Evolutionary conservation across 768 basidiomycete species (phyloP).

Genomic region (Boletus fagicola): DNA sequence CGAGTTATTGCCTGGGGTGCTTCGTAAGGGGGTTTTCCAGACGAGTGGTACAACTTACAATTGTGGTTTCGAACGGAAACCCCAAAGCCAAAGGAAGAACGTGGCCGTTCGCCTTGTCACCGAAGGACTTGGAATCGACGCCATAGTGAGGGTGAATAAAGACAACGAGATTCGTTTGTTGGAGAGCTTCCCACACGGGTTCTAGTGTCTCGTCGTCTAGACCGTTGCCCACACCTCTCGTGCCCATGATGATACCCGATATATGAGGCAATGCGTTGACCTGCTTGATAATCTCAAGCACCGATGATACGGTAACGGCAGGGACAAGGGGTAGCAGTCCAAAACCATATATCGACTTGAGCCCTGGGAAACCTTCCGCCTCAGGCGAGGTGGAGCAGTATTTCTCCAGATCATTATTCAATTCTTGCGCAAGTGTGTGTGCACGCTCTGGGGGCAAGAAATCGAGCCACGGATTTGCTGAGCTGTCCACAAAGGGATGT

Average conservation of each 20-base stretch:
- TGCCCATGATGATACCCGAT: constrained; percentile 80
- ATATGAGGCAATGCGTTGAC: constrained; percentile 65
- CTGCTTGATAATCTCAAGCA: constrained; percentile 66
- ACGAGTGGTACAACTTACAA: constrained; percentile 45
- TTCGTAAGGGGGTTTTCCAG: constrained; percentile 6
- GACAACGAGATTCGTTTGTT: constrained; percentile 64
- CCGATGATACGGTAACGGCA: constrained; percentile 48
- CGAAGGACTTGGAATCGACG: constrained; percentile 71
- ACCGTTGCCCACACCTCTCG: constrained; percentile 71
- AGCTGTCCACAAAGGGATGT: constrained; percentile 40
- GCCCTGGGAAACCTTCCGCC: constrained; percentile 28
- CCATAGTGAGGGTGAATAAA: constrained; percentile 91
- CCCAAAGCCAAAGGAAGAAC: constrained; percentile 84
- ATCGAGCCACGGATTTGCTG: constrained; percentile 92
- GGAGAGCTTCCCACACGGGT: constrained; percentile 79
- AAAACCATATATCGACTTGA: constrained; percentile 78
- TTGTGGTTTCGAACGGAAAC: constrained; percentile 89
- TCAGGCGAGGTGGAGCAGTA: constrained; percentile 71
- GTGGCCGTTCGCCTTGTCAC: constrained; percentile 77
- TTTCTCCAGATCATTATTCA: constrained; percentile 75
- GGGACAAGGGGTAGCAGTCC: constrained; percentile 83
- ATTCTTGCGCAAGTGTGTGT: constrained; percentile 57
- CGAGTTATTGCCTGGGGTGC: constrained; percentile 63
- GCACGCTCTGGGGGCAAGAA: constrained; percentile 74
- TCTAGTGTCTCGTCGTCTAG: constrained; percentile 78